Base-by-base conservation (phyloP, 2,329 filamentous ascomycete species). In the Thielaviopsis euricoi region DNA sequence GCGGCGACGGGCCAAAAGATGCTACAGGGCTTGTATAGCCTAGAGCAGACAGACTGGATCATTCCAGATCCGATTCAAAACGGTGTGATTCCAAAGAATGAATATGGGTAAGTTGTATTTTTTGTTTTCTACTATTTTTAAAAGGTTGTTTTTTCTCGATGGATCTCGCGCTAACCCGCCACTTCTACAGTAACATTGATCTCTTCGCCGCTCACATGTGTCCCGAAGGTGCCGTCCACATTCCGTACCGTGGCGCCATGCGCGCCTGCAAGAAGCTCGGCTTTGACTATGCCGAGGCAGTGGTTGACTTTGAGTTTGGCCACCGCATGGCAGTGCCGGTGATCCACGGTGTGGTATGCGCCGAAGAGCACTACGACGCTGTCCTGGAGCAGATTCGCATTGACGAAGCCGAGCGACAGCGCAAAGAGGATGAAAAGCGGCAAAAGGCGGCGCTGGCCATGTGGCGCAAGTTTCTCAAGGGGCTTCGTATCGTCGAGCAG, bases 251-350 rank as follows among this genome's bases (percentile, higher is more conserved):
- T 52, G 88, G 88, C 0, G 85, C 84, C 0, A 82, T 85, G 33
- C 83, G 84, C 53, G 80, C 96, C 1, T 96, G 91, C 69, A 89
- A 87, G 67, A 83, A 86, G 61, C 74, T 98, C 0, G 81, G 82
- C 3, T 85, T 97, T 43, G 89, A 96, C 66, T 94, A 84, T 64
- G 93, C 93, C 0, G 93, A 97, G 70, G 93, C 93, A 1, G 93
- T 95, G 2, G 90, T 90, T 0, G 93, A 89, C 1, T 98, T 98
- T 67, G 93, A 98, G 67, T 98, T 97, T 67, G 91, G 91, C 0
- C 85, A 93, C 64, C 86, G 93, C 61, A 90, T 93, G 77, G 93
- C 93, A 5, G 89, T 97, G 0, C 93, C 93, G 0, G 82, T 96
- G 0, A 86, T 97, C 26, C 85, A 87, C 57, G 93, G 91, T 0